Evolutionary conservation across 805 yeast genomes (phyloP).

Genomic region (Cyberlindnera subsufficiens): DNA sequence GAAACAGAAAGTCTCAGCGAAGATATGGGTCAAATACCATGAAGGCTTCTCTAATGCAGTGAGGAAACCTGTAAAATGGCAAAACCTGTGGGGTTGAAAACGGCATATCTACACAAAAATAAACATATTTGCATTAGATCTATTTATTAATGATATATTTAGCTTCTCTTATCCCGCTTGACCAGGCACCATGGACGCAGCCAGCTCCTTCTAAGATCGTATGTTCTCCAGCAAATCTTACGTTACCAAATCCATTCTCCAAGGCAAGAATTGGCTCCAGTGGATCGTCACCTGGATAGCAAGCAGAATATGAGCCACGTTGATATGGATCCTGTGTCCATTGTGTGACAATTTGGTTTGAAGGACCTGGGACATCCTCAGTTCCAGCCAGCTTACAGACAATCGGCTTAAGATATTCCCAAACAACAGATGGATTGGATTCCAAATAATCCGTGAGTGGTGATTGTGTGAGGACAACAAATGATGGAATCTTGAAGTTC

Average conservation of each 20-base stretch:
- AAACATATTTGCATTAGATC: not conserved
- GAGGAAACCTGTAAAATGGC: slow-evolving; percentile 76
- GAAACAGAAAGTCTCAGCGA: slow-evolving; percentile 21
- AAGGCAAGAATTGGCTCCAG: slow-evolving; percentile 55
- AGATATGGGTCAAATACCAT: slow-evolving; percentile 83
- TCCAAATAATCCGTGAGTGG: slow-evolving; percentile 62
- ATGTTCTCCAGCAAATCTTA: slow-evolving; percentile 91
- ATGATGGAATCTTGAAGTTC: slow-evolving; percentile 41
- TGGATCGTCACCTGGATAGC: slow-evolving; percentile 65
- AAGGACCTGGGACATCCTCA: slow-evolving; percentile 30
- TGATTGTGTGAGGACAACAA: slow-evolving; percentile 65
- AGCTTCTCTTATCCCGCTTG: slow-evolving; percentile 63
- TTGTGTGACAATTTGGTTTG: slow-evolving; percentile 43
- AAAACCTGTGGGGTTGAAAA: slow-evolving; percentile 44
- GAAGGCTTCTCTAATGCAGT: slow-evolving; percentile 95
- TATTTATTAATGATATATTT: slow-evolving; percentile 21
- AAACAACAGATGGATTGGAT: slow-evolving; percentile 43
- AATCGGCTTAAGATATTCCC: slow-evolving; percentile 51
- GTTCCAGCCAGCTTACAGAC: slow-evolving; percentile 10
- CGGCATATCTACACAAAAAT: not conserved
- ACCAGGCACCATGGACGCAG: slow-evolving; percentile 88
- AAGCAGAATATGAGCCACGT: slow-evolving; percentile 78
- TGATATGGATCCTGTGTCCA: slow-evolving; percentile 83
- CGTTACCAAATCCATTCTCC: slow-evolving; percentile 47
- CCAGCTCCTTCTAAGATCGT: slow-evolving; percentile 84